Evolutionary conservation across 2,329 filamentous ascomycete genomes (phyloP).

Genomic region (Fusarium sp.): DNA sequence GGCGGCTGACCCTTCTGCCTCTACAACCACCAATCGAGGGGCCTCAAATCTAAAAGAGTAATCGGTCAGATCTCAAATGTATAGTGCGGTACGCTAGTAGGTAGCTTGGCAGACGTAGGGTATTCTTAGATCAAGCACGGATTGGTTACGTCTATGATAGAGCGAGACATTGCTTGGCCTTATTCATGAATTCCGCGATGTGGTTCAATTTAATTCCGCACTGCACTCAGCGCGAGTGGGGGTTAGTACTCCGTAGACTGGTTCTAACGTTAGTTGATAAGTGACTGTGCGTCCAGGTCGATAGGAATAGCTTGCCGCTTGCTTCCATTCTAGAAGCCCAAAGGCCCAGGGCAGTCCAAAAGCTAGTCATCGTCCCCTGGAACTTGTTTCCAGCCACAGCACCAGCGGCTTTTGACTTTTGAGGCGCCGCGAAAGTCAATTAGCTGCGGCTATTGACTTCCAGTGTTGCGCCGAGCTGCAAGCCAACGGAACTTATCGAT

Average conservation of each 20-base stretch:
- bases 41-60: slow-evolving; percentile 26
- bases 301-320: slow-evolving; percentile 8
- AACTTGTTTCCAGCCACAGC: slow-evolving; percentile 12
- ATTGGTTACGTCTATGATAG: neutral
- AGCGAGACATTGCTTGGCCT: slow-evolving; percentile 1
- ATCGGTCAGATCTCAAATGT: slow-evolving; percentile 24
- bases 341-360: neutral
- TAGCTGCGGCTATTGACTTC: slow-evolving; percentile 15
- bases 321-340: slow-evolving; percentile 34
- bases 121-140: neutral
- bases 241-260: neutral
- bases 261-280: too few species aligned
- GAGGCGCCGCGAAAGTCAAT: slow-evolving; percentile 7
- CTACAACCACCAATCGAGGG: slow-evolving; percentile 7
- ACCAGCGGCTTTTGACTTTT: slow-evolving; percentile 7
- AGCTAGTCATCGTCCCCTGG: neutral
- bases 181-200: neutral
- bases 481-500: slow-evolving; percentile 9
- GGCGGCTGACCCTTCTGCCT: neutral
- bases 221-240: neutral
- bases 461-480: slow-evolving; percentile 19
- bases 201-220: slow-evolving; percentile 6
- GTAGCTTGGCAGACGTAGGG: neutral
- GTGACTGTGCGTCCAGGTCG: neutral
- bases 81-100: neutral